A percentile compares a stretch with the other conserved stretches of the same genome.
These are phyloP conservation scores for Clitopilus passeckerianus DNA, from an alignment of 768 basidiomycete genomes.

Conservation along the genomic window DNA sequence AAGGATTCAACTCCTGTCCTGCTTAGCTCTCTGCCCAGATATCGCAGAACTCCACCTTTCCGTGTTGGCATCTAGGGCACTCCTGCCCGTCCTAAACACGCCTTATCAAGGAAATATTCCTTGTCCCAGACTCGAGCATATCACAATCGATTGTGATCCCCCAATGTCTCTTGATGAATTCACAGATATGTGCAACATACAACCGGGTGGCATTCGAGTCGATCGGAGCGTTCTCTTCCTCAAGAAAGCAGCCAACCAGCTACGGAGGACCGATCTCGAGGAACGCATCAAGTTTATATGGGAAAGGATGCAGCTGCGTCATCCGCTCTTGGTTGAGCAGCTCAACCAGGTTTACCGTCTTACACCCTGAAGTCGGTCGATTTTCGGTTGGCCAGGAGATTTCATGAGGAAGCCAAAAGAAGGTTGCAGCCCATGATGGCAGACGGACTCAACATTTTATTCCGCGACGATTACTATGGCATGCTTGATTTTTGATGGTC, in stretches of 20 bases:
- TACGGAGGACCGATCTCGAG: neutral
- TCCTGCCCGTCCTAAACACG: neutral
- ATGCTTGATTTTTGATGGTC: too few species aligned
- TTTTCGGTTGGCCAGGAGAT: neutral
- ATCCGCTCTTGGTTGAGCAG: too few species aligned
- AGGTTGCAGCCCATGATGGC: neutral
- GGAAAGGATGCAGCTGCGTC: too few species aligned
- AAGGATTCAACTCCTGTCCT: neutral
- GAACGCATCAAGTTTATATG: neutral
- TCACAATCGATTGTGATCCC: neutral
- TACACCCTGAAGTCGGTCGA: neutral
- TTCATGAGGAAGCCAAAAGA: neutral
- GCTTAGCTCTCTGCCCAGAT: neutral
- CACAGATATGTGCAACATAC: neutral
- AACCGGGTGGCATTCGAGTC: neutral
- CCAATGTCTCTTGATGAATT: neutral
- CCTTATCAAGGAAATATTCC: neutral
- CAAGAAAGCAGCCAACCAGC: neutral
- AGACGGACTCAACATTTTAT: neutral
- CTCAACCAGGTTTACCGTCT: neutral
- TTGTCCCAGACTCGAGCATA: neutral
- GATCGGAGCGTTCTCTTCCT: neutral
- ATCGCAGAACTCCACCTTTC: neutral
- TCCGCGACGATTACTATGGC: neutral
- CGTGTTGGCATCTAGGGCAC: neutral